A percentile compares a stretch with the other conserved stretches of the same genome.
Evolutionary conservation across 371 early-diverging fungal genomes (phyloP).

Genomic region (Mucor racemosus): DNA sequence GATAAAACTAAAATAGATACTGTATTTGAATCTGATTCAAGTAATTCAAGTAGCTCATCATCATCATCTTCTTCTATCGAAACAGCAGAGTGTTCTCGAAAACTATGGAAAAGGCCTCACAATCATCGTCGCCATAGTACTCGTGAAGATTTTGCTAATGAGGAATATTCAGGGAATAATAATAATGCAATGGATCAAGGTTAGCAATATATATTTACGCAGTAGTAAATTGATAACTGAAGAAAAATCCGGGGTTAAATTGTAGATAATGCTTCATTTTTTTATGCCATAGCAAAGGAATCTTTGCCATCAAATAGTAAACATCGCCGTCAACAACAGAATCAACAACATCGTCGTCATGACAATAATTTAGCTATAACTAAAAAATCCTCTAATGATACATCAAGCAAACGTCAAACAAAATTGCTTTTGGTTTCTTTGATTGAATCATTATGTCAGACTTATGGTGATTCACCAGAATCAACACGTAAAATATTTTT

Average conservation of each 20-base stretch:
- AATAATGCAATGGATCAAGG: constrained; percentile 6
- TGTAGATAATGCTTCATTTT: neutral
- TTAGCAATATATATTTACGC: neutral
- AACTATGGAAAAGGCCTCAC: constrained; percentile 27
- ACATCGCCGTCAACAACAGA: neutral
- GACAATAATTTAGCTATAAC: constrained; percentile 5
- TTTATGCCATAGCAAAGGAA: constrained; percentile 3
- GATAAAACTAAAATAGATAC: constrained; percentile 8
- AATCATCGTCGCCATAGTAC: neutral
- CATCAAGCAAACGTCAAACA: constrained; percentile 64
- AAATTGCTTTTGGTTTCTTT: constrained; percentile 75
- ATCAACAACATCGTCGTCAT: neutral
- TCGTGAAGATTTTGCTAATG: neutral
- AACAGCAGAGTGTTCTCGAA: constrained; percentile 23
- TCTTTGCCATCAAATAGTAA: neutral
- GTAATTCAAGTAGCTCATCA: constrained; percentile 2
- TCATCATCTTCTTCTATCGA: constrained; percentile 8
- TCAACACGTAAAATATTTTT: constrained; percentile 82
- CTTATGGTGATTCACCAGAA: constrained; percentile 83
- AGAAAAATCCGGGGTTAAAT: neutral
- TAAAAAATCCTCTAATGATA: constrained; percentile 16
- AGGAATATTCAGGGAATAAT: constrained; percentile 12
- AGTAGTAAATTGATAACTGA: neutral
- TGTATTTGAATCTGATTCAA: constrained; percentile 13
- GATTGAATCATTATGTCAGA: constrained; percentile 83